These are phyloP conservation scores for Limnanthes douglasii DNA, from an alignment of 345 rosid genomes.

Conservation along the genomic window DNA sequence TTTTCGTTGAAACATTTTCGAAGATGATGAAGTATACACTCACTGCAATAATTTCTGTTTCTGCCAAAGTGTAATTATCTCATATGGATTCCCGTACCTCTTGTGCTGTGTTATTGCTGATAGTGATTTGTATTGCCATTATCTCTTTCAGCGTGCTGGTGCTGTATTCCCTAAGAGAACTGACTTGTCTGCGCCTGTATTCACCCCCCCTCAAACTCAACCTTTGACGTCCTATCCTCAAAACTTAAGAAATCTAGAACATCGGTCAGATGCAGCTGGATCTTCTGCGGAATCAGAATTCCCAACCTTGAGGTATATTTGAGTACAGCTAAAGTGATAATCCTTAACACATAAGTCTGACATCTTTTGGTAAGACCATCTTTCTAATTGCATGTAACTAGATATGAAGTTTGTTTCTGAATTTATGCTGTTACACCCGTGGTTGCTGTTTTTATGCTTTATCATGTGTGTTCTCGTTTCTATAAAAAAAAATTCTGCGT, in stretches of 20 bases:
- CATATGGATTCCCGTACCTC: slow-evolving; percentile 3
- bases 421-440: no score
- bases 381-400: no score
- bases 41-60: slow-evolving; percentile 1
- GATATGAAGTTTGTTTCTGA: no score
- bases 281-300: slow-evolving; percentile 80
- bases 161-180: slow-evolving; percentile 95
- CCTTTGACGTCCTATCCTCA: slow-evolving; percentile 73
- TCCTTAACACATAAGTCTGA: background rate
- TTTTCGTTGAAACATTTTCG: slow-evolving; percentile 3
- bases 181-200: slow-evolving; percentile 82
- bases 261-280: slow-evolving; percentile 39
- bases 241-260: slow-evolving; percentile 53
- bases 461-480: no score
- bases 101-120: slow-evolving; percentile 4
- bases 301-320: slow-evolving; percentile 68
- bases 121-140: slow-evolving; percentile 4
- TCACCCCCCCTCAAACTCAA: slow-evolving; percentile 92
- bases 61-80: background rate
- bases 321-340: slow-evolving; percentile 4
- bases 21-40: slow-evolving; percentile 3
- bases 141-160: slow-evolving; percentile 77
- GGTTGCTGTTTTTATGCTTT: no score
- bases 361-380: background rate
- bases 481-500: no score